Base-by-base conservation (phyloP, 805 yeast species). In the Sugiyamaella marilandica region DNA sequence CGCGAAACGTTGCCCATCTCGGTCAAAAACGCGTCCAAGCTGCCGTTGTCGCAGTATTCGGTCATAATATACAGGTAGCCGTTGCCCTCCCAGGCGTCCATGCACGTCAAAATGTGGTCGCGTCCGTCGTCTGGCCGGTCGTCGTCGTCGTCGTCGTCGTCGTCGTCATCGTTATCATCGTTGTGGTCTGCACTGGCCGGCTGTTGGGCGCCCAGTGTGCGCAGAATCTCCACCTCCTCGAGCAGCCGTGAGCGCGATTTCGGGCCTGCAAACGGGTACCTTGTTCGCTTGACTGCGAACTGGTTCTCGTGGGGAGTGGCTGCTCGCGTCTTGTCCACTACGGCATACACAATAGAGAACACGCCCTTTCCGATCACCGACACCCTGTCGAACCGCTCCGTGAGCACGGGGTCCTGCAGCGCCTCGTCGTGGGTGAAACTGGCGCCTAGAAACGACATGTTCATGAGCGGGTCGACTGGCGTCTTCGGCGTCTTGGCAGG, bases 1-100 rank as follows among this genome's bases (percentile, higher is more conserved):
- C 84, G 83, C 31, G 87, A 80, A 39, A 83, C 77, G 47, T 84
- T 82, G 19, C 88, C 89, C 65, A 83, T 84, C 59, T 87, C 95
- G 32, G 82, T 77, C 50, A 94, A 69, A 63, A 92, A 94, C 54
- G 81, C 80, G 63, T 84, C 94, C 53, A 94, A 71, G 19, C 94
- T 87, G 1, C 98, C 98, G 65, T 91, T 94, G 63, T 91, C 98
- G 70, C 97, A 94, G 68, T 74, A 91, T 61, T 92, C 97, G 2
- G 96, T 89, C 94, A 90, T 87, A 36, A 94, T 88, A 66, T 92
- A 94, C 58, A 85, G 80, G 59, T 83, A 82, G 45, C 81, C 81
- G 63, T 82, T 78, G 45, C 55, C 52, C 58, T 87, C 95, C 97
- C 97, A 92, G 31, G 86, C 87, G 65, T 88, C 90, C 14, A 88